Percentiles rank a stretch among this genome's conserved stretches.
phyloP scores from a whole-genome alignment of 176 grass and related monocot species.

The Oropetium thomaeum region DNA sequence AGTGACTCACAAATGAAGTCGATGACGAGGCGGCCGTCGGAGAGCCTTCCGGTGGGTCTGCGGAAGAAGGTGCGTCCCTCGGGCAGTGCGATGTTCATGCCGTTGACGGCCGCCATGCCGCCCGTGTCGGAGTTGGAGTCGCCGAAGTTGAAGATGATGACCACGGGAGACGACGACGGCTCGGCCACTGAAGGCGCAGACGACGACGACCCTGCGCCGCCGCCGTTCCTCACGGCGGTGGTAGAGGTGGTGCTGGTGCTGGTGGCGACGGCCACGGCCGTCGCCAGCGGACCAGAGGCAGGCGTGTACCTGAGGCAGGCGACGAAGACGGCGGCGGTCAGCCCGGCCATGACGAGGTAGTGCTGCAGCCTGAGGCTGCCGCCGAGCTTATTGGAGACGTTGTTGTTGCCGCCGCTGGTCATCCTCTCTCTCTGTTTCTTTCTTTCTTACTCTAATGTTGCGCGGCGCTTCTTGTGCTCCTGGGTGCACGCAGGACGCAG shows the following conservation, averaged over 20 bases:
- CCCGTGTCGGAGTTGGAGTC: conserved; percentile 98
- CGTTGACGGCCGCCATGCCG: conserved; percentile 50
- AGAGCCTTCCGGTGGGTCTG: conserved; percentile 52
- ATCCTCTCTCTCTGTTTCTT: background rate
- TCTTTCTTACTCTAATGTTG: too few relatives aligned
- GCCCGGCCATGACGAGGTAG: conserved; percentile 35
- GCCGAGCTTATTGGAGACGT: background rate
- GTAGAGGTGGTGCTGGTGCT: too few relatives aligned
- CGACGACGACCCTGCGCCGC: too few relatives aligned
- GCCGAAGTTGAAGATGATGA: conserved; percentile 83
- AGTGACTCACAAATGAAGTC: conserved; percentile 82
- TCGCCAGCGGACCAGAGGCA: background rate
- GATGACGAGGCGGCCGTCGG: conserved; percentile 86
- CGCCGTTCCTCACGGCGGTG: too few relatives aligned
- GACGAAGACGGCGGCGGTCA: conserved; percentile 1
- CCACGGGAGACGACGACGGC: background rate
- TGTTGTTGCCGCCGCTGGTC: background rate
- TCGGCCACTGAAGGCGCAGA: too few relatives aligned
- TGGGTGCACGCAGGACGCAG: background rate
- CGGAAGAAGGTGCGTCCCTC: conserved; percentile 65
- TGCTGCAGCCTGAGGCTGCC: conserved; percentile 35
- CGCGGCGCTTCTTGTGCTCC: background rate
- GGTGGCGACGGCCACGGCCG: too few relatives aligned
- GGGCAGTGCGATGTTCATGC: conserved; percentile 41
- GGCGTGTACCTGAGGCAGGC: conserved; percentile 43